These are phyloP conservation scores for Penicillium concentricum DNA, from an alignment of 2,329 filamentous ascomycete species.

Conservation along the genomic window DNA sequence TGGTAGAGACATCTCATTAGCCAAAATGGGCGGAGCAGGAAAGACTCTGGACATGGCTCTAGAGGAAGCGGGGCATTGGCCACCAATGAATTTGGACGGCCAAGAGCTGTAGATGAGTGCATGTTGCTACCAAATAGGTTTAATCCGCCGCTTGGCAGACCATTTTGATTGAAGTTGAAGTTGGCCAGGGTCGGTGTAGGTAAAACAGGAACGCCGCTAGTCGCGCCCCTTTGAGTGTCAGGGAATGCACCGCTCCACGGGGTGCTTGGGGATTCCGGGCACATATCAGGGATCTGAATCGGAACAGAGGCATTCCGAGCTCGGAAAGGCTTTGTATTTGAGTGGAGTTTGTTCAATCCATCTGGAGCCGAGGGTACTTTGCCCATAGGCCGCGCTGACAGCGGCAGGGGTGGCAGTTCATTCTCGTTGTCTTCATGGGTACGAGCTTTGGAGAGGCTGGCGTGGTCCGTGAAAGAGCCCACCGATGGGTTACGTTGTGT, in stretches of 20 bases:
- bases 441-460: conserved; percentile 43
- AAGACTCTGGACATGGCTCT: conserved; percentile 87
- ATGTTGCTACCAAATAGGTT: conserved; percentile 84
- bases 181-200: conserved; percentile 70
- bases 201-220: conserved; percentile 58
- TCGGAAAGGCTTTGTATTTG: conserved; percentile 69
- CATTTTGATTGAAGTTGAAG: conserved; percentile 57
- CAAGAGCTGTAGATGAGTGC: conserved; percentile 63
- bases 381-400: conserved; percentile 35
- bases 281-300: conserved; percentile 58
- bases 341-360: conserved; percentile 65
- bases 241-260: conserved; percentile 69
- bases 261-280: conserved; percentile 70
- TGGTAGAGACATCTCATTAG: conserved; percentile 93
- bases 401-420: conserved; percentile 32
- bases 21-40: conserved; percentile 93
- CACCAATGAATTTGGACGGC: conserved; percentile 63
- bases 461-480: conserved; percentile 40
- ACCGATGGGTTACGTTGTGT: conserved; percentile 35
- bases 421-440: conserved; percentile 46
- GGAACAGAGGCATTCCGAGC: conserved; percentile 70
- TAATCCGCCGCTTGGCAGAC: conserved; percentile 64
- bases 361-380: conserved; percentile 44
- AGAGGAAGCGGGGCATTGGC: conserved; percentile 71
- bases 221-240: conserved; percentile 45